These are phyloP conservation scores for Acorus calamus DNA, from an alignment of 106 monocot species.

Conservation along the genomic window DNA sequence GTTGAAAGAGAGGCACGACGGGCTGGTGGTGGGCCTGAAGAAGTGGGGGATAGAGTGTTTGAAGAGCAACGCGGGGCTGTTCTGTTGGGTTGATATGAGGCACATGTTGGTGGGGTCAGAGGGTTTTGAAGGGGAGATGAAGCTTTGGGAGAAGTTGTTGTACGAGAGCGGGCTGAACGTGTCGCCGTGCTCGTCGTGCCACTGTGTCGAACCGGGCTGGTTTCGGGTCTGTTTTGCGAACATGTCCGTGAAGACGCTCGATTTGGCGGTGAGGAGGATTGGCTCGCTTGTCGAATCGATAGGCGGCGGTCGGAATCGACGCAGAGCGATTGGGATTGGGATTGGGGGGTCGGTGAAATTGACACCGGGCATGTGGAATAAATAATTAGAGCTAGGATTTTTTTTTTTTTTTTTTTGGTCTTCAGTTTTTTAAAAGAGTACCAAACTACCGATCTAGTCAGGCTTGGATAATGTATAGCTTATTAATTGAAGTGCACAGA, in stretches of 20 bases:
- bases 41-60: conserved; percentile 44
- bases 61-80: conserved; percentile 67
- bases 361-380: too few relatives aligned
- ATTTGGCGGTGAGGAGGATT: conserved; percentile 48
- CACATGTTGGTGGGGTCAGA: conserved; percentile 20
- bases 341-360: too few relatives aligned
- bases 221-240: conserved; percentile 89
- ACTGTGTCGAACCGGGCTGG: conserved; percentile 87
- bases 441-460: too few relatives aligned
- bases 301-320: too few relatives aligned
- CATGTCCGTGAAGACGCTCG: conserved; percentile 53
- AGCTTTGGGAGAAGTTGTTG: conserved; percentile 80
- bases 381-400: too few relatives aligned
- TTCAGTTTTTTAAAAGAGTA: too few relatives aligned
- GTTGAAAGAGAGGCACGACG: conserved; percentile 35
- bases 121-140: conserved; percentile 57
- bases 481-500: too few relatives aligned
- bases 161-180: conserved; percentile 68
- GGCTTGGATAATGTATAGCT: too few relatives aligned
- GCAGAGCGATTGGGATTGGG: too few relatives aligned
- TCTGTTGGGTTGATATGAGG: conserved; percentile 93
- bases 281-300: conserved; percentile 22
- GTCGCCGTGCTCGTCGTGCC: conserved; percentile 80
- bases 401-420: too few relatives aligned
- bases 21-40: conserved; percentile 35